Percentiles rank a stretch among this genome's conserved stretches.
These are phyloP conservation scores for Immersiella caudata DNA, from an alignment of 495 filamentous ascomycete species.

Conservation along the genomic window DNA sequence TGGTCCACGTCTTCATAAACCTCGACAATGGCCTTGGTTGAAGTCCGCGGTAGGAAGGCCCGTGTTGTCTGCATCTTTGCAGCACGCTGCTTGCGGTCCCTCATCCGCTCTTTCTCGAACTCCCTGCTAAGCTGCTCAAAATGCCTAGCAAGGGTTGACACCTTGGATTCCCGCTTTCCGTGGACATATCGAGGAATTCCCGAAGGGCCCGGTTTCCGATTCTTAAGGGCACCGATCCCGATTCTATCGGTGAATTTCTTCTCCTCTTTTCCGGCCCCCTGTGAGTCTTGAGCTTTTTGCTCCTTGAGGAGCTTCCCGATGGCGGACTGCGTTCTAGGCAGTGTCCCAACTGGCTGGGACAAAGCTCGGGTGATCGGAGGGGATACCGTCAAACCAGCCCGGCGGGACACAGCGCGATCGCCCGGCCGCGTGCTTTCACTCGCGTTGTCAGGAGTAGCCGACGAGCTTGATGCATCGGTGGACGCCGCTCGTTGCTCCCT, in stretches of 20 bases:
- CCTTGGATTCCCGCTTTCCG: conserved; percentile 65
- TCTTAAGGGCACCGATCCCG: conserved; percentile 62
- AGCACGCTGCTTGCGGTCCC: conserved; percentile 78
- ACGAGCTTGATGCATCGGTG: conserved; percentile 19
- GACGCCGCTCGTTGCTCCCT: conserved; percentile 43
- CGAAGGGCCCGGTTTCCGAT: conserved; percentile 66
- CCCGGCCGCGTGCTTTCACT: conserved; percentile 24
- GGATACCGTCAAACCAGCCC: conserved; percentile 51
- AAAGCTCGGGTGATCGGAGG: conserved; percentile 71
- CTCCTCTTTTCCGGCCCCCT: conserved; percentile 55
- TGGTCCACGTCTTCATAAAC: conserved; percentile 92
- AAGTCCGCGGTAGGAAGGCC: conserved; percentile 79
- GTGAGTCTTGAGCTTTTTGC: conserved; percentile 38
- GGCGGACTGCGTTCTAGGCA: conserved; percentile 38
- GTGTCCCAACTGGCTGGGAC: conserved; percentile 61
- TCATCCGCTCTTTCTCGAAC: conserved; percentile 91
- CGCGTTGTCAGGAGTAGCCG: conserved; percentile 19
- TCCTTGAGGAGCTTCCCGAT: conserved; percentile 41
- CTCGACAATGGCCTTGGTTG: conserved; percentile 94
- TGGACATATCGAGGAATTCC: conserved; percentile 86
- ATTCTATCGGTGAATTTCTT: conserved; percentile 74
- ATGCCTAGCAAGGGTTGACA: conserved; percentile 87
- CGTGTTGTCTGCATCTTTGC: conserved; percentile 79
- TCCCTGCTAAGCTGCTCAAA: conserved; percentile 96
- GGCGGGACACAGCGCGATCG: conserved; percentile 49